A percentile compares a stretch with the other conserved stretches of the same genome.
phyloP scores from a whole-genome alignment of 768 basidiomycete genomes.

The Strobilomyces dryophilus region DNA sequence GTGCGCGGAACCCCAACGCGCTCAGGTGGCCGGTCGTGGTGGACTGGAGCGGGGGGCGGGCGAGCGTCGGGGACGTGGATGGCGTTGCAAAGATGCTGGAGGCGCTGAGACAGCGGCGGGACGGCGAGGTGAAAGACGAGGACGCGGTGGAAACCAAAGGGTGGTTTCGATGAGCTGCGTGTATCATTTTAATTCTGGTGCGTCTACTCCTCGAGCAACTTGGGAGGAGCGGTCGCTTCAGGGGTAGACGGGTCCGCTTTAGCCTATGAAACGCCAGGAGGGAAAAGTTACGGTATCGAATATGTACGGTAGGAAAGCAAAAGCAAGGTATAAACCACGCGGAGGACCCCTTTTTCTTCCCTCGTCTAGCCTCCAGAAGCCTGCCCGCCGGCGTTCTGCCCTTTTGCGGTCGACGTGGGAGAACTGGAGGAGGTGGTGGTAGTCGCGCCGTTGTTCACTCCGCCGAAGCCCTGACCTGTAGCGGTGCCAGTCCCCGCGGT shows the following conservation, averaged over 20 bases:
- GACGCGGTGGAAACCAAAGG: conserved; percentile 47
- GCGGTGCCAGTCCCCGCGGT: neutral
- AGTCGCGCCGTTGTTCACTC: neutral
- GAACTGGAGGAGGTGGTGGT: neutral
- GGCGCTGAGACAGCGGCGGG: conserved; percentile 56
- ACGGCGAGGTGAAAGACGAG: conserved; percentile 52
- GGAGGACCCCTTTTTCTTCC: neutral
- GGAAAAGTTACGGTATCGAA: neutral
- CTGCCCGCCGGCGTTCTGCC: neutral
- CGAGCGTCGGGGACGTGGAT: conserved; percentile 62
- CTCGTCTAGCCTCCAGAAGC: neutral
- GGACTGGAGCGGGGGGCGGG: conserved; percentile 66
- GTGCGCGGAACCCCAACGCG: conserved; percentile 49
- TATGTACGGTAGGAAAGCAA: neutral
- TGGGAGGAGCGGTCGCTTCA: too few species aligned
- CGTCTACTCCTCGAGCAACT: too few species aligned
- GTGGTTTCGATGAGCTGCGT: conserved; percentile 47
- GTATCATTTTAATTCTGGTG: too few species aligned
- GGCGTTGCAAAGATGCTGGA: conserved; percentile 69
- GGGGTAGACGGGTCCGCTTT: neutral
- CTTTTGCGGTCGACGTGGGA: neutral
- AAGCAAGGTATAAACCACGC: too few species aligned
- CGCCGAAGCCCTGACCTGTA: neutral
- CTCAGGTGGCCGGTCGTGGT: conserved; percentile 81
- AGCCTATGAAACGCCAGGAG: neutral